Evolutionary conservation across 2,329 filamentous ascomycete species (phyloP).

Genomic region (Penicillium verrucosum): DNA sequence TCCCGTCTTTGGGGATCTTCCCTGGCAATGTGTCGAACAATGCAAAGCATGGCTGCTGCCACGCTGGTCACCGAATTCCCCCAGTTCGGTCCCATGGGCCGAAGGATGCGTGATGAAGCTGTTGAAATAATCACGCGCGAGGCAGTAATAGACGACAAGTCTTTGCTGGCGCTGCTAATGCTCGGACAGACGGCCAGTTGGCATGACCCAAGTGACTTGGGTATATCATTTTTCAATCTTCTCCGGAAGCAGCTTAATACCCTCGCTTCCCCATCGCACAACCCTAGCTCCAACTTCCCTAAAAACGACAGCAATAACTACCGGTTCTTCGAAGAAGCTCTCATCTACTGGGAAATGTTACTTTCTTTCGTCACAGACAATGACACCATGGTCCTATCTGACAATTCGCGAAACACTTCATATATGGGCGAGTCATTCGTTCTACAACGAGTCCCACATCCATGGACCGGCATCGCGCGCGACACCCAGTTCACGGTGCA

Average conservation of each 20-base stretch:
- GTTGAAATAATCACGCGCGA: conserved; percentile 52
- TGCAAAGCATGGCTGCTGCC: conserved; percentile 63
- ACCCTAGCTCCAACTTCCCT: conserved; percentile 3
- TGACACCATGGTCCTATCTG: conserved; percentile 32
- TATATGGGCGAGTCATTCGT: conserved; percentile 28
- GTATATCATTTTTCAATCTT: conserved; percentile 50
- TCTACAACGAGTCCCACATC: conserved; percentile 37
- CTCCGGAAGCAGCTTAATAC: conserved; percentile 43
- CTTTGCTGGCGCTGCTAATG: conserved; percentile 57
- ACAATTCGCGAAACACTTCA: conserved; percentile 11
- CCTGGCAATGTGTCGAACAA: conserved; percentile 57
- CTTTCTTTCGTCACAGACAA: conserved; percentile 52
- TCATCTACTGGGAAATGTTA: conserved; percentile 60
- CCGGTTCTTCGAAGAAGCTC: conserved; percentile 55
- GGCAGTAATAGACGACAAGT: conserved; percentile 50
- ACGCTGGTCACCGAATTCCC: conserved; percentile 58
- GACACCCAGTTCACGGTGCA: conserved; percentile 38
- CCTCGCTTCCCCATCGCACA: conserved; percentile 29
- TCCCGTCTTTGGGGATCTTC: conserved; percentile 58
- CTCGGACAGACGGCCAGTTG: conserved; percentile 59
- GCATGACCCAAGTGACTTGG: conserved; percentile 57
- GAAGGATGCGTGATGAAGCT: conserved; percentile 53
- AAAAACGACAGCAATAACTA: conserved; percentile 41
- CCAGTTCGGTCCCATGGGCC: conserved; percentile 50
- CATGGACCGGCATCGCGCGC: conserved; percentile 41